Percentiles rank a stretch among this genome's conserved stretches.
Evolutionary conservation across 1,284 basidiomycete genomes (phyloP).

Genomic region (Neonothopanus nambi): DNA sequence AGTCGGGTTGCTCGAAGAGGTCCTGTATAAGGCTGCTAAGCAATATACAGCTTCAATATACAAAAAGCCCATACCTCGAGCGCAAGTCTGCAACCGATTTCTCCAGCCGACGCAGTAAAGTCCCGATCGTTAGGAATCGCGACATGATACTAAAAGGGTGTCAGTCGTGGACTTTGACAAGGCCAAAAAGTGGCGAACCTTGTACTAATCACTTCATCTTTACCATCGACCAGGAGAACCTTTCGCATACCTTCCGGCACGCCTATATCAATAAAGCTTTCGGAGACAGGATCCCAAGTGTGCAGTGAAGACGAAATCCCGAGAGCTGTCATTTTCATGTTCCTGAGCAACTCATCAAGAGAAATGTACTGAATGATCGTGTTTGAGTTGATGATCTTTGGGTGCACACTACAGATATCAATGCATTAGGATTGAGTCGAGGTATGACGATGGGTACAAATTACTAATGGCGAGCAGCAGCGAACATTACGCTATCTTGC

Average conservation of each 20-base stretch:
- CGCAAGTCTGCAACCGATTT: constrained; percentile 18
- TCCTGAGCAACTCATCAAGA: constrained; percentile 47
- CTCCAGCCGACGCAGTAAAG: constrained; percentile 64
- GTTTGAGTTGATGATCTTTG: constrained; percentile 38
- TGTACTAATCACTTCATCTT: constrained; percentile 50
- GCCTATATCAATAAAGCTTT: constrained; percentile 48
- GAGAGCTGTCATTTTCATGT: constrained; percentile 53
- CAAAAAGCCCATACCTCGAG: constrained; percentile 35
- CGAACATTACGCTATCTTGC: constrained; percentile 49
- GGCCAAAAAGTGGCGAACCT: constrained; percentile 44
- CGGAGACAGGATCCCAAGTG: constrained; percentile 52
- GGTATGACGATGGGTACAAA: constrained; percentile 22
- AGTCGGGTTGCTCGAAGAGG: constrained; percentile 47
- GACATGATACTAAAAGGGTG: constrained; percentile 48
- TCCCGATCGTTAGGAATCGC: constrained; percentile 65
- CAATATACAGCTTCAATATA: background rate
- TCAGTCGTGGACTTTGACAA: background rate
- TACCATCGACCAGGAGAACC: constrained; percentile 50
- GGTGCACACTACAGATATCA: constrained; percentile 36
- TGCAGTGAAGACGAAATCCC: constrained; percentile 67
- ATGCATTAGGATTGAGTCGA: background rate
- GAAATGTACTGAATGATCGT: constrained; percentile 43
- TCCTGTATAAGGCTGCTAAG: constrained; percentile 27
- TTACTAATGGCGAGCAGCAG: constrained; percentile 58
- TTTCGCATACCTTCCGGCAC: constrained; percentile 29